Percentiles rank a stretch among this genome's conserved stretches.
phyloP scores from a whole-genome alignment of 179 eudicot species.

The Gypsophila paniculata region DNA sequence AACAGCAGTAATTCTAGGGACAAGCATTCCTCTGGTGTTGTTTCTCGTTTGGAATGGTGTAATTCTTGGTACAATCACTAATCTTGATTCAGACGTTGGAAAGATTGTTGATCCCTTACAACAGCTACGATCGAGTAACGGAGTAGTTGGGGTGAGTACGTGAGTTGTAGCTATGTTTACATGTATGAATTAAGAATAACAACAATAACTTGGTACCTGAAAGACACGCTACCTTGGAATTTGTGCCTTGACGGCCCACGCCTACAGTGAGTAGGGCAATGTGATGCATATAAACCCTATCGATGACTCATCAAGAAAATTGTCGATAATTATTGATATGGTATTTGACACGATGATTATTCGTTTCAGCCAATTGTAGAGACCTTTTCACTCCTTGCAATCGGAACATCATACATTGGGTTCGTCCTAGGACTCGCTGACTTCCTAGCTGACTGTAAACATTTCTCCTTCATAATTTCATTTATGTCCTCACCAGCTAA shows the following conservation, averaged over 20 bases:
- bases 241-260: no score
- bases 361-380: slow-evolving; percentile 81
- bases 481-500: not conserved
- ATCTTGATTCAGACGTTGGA: slow-evolving; percentile 38
- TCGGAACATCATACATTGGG: slow-evolving; percentile 88
- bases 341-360: not conserved
- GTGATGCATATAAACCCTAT: not conserved
- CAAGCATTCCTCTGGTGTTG: slow-evolving; percentile 70
- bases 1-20: slow-evolving; percentile 74
- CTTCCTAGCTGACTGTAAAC: slow-evolving; percentile 91
- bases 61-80: slow-evolving; percentile 69
- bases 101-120: slow-evolving; percentile 65
- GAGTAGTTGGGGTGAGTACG: slow-evolving; percentile 65
- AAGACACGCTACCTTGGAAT: no score
- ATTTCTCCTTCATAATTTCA: slow-evolving; percentile 15
- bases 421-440: slow-evolving; percentile 88
- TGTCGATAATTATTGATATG: not conserved
- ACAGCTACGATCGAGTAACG: slow-evolving; percentile 63
- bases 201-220: no score
- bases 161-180: slow-evolving; percentile 12
- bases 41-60: slow-evolving; percentile 95
- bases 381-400: slow-evolving; percentile 81
- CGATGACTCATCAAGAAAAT: not conserved
- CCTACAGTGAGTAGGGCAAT: no score
- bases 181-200: not conserved